A percentile compares a stretch with the other conserved stretches of the same genome.
Conservation (phyloP, 73 alveolate genomes). For the Paramecium pentaurelia region DNA sequence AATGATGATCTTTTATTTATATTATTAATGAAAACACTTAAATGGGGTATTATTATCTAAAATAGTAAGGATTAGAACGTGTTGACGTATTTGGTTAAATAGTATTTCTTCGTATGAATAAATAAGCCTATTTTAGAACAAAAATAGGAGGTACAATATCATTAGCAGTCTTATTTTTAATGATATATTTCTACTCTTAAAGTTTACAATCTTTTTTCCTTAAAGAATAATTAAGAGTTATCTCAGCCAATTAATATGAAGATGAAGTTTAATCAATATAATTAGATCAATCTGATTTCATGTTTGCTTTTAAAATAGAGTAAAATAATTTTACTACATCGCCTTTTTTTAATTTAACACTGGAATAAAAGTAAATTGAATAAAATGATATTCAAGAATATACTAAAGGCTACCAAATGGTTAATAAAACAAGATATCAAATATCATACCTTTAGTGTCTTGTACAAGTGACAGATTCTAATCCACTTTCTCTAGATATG, state of each 20-base stretch:
- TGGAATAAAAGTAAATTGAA: neutral
- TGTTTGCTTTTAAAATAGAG: neutral
- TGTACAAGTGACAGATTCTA: neutral
- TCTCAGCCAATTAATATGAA: neutral
- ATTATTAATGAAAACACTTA: neutral
- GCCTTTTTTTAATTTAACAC: neutral
- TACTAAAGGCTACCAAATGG: neutral
- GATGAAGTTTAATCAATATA: neutral
- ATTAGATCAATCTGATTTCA: neutral
- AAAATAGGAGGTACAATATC: neutral
- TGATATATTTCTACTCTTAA: neutral
- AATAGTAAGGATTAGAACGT: neutral
- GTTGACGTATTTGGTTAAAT: neutral
- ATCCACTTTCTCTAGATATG: neutral
- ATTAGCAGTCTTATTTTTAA: neutral
- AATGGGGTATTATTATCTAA: neutral
- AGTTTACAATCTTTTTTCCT: neutral
- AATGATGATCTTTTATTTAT: neutral
- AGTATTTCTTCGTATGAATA: neutral
- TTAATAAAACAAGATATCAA: neutral
- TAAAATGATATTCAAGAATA: neutral
- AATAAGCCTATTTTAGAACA: neutral
- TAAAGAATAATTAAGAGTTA: neutral
- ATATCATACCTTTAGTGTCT: neutral
- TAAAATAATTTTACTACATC: neutral